phyloP scores from a whole-genome alignment of 2,329 filamentous ascomycete genomes.

The Lecanoromycetidae sp. region DNA sequence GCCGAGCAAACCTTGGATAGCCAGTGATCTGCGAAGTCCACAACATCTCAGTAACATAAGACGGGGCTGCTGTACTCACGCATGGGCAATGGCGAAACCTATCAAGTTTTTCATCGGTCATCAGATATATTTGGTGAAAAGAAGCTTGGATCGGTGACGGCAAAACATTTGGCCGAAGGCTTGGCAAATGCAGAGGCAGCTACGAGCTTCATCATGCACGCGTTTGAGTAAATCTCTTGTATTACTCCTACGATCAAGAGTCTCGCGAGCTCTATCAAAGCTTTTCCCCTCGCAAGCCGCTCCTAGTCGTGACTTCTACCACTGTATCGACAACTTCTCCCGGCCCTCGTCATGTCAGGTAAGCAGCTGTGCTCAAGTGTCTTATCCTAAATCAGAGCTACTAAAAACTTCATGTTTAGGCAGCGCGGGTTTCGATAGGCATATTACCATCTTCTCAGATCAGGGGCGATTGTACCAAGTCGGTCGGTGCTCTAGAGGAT shows the following conservation, averaged over 20 bases:
- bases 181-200: slow-evolving; percentile 2
- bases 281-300: too few relatives aligned
- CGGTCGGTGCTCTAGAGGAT: too few relatives aligned
- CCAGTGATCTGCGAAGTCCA: not conserved
- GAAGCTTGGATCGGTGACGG: too few relatives aligned
- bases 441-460: slow-evolving; percentile 99
- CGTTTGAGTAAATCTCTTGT: not conserved
- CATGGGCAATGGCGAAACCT: not conserved
- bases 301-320: too few relatives aligned
- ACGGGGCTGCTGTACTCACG: not conserved
- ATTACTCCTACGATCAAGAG: too few relatives aligned
- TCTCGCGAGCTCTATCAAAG: too few relatives aligned
- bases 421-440: slow-evolving; percentile 87
- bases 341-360: slow-evolving; percentile 26
- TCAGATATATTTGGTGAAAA: too few relatives aligned
- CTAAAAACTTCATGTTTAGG: slow-evolving; percentile 35
- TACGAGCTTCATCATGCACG: slow-evolving; percentile 8
- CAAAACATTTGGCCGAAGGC: not conserved
- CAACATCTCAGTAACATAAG: slow-evolving; percentile 1
- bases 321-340: too few relatives aligned
- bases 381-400: not conserved
- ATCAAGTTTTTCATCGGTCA: not conserved
- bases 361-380: slow-evolving; percentile 10
- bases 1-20: not conserved
- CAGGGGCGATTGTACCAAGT: slow-evolving; percentile 99